Evolutionary conservation across 1,284 basidiomycete species (phyloP).

Genomic region (Apiotrichum gracile): DNA sequence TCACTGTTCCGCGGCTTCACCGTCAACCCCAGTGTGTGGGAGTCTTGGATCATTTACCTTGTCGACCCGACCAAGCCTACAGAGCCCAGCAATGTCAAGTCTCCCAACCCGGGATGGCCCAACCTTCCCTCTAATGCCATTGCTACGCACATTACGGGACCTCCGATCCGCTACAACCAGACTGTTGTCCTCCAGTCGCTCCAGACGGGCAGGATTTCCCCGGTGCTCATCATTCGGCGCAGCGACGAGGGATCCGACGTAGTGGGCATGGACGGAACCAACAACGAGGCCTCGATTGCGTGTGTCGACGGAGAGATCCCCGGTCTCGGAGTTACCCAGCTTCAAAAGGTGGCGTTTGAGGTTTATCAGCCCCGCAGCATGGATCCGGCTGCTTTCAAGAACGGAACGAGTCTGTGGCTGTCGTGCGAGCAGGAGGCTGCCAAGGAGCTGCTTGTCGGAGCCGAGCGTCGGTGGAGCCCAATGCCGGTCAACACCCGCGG

Average conservation of each 20-base stretch:
- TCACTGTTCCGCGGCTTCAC: conserved; percentile 43
- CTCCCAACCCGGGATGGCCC: conserved; percentile 54
- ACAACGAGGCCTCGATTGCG: conserved; percentile 25
- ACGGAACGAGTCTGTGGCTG: conserved; percentile 26
- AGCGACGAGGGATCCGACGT: conserved; percentile 86
- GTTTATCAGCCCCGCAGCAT: conserved; percentile 57
- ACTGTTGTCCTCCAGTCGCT: conserved; percentile 91
- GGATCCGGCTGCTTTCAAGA: conserved; percentile 15
- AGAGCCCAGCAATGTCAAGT: conserved; percentile 66
- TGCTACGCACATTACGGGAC: conserved; percentile 44
- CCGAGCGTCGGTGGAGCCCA: conserved; percentile 31
- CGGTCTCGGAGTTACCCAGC: conserved; percentile 88
- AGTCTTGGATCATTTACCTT: conserved; percentile 81
- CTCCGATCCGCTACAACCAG: conserved; percentile 88
- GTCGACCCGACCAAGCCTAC: conserved; percentile 66
- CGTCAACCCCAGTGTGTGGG: conserved; percentile 52
- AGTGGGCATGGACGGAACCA: conserved; percentile 63
- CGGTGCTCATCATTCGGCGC: conserved; percentile 85
- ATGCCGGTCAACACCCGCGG: conserved; percentile 12
- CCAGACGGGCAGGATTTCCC: conserved; percentile 86
- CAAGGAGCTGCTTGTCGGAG: conserved; percentile 24
- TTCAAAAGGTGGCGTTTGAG: conserved; percentile 89
- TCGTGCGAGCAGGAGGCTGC: conserved; percentile 38
- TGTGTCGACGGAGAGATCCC: conserved; percentile 77
- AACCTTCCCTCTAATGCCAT: conserved; percentile 84